Evolutionary conservation across 192 early-diverging fungal genomes (phyloP), one percentile per base, ranked within the genome.

Genomic region (Paraglomus occultum): DNA sequence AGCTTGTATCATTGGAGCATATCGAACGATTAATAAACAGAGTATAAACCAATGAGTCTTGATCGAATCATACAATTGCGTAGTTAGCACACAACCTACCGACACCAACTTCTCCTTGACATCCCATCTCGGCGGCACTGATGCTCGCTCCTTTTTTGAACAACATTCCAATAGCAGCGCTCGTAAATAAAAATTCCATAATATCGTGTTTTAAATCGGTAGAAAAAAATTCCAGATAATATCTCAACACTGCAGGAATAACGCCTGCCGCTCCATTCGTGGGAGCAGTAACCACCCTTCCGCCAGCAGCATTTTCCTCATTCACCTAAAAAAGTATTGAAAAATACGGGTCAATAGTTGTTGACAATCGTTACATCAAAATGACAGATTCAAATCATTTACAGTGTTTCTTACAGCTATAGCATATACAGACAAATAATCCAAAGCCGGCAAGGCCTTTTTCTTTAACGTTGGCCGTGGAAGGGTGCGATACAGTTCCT

Each of bases 41-140:
- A 43, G 23, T 22, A n/a, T 10, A 62, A 44, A 20, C 11, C 46
- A 22, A n/a, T 61, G 7, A 17, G 7, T 9, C 46, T 11, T 44
- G 46, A 9, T n/a, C 3, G 18, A 57, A 57, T 57, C 20, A 20
- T 49, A 2, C 42, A 15, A 66, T 17, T 51, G 39, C 50, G 14
- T 51, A 14, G 15, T 18, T 42, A 54, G 43, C 14, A 57, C 3
- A 22, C 50, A 51, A 68, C 66, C 8, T 49, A 70, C 67, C 67
- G 42, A 98, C 96, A 62, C 96, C 96, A 4, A 98, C 94, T 79
- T 98, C 96, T 51, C 96, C 96, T 74, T 95, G 94, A 76, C 96
- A 98, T 51, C 96, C 96, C 87, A 98, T 93, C 76, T 96, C 96
- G 6, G 96, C 96, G 0, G 94, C 91, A 42, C 92, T 94, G 51